Percentiles rank a stretch among this genome's conserved stretches.
Evolutionary conservation across 2,329 filamentous ascomycete species (phyloP).

Genomic region (Colletotrichum spaethianum): DNA sequence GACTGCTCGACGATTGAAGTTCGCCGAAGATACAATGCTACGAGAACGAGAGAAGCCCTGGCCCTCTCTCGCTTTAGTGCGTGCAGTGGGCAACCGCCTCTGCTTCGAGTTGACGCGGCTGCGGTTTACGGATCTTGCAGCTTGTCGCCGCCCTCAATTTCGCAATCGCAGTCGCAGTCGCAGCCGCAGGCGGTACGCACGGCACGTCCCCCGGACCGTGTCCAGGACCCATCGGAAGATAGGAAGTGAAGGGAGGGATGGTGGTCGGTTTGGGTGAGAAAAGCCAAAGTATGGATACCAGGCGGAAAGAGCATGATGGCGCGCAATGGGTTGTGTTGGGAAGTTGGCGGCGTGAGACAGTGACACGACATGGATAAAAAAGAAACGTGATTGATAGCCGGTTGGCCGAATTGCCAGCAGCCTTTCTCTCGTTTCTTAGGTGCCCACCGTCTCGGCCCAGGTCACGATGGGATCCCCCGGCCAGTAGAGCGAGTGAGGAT

Average conservation of each 20-base stretch:
- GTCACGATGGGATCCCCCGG: not conserved
- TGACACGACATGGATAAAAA: not conserved
- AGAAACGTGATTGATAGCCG: not conserved
- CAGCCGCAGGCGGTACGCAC: not conserved
- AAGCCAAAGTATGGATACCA: not conserved
- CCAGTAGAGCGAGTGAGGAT: not conserved
- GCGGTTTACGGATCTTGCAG: not conserved
- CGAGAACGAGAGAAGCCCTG: not conserved
- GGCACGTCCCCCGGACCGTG: not conserved
- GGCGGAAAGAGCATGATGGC: not conserved
- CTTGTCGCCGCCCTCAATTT: not conserved
- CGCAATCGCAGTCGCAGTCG: not conserved
- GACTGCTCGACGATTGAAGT: not conserved
- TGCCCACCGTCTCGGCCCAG: not conserved
- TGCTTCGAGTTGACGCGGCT: not conserved
- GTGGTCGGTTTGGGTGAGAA: not conserved
- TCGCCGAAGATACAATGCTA: not conserved
- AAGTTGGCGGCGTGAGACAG: conserved; percentile 1
- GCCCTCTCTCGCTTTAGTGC: not conserved
- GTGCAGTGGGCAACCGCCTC: not conserved
- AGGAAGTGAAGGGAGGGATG: not conserved
- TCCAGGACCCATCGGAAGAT: not conserved
- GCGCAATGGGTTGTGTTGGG: conserved; percentile 6
- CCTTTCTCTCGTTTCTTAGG: not conserved
- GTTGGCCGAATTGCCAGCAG: not conserved